Evolutionary conservation across 2,329 filamentous ascomycete genomes (phyloP), one percentile per base, ranked within the genome.

Genomic region (Stenocarpella maydis): DNA sequence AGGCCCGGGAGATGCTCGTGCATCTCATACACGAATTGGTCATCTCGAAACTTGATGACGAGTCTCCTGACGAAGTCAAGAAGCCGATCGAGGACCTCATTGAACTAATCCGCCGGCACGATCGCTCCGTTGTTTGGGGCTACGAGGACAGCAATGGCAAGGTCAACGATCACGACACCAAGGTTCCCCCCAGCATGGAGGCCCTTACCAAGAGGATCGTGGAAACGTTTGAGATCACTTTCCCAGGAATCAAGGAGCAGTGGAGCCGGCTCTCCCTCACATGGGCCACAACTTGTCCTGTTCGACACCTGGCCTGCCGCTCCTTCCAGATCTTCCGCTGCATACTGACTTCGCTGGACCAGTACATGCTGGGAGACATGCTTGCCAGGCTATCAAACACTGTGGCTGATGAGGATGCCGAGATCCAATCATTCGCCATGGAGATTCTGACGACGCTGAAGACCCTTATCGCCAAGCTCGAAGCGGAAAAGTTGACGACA

Each of bases 271-370:
- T 97, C 39, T 95, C 95, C 0, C 83, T 99, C 72, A 94, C 92
- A 14, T 99, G 96, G 96, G 97, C 96, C 12, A 98, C 96, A 0
- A 97, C 95, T 4, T 99, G 97, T 77, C 94, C 96, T 0, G 97
- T 99, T 6, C 87, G 95, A 60, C 96, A 99, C 81, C 85, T 99
- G 64, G 96, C 96, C 2, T 99, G 97, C 77, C 91, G 96, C 34
- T 99, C 97, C 0, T 98, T 99, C 80, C 97, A 99, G 77, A 92
- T 99, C 14, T 99, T 98, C 82, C 88, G 96, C 39, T 98, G 95
- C 77, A 95, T 98, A 67, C 88, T 97, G 34, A 97, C 93, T 19
- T 94, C 92, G 0, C 83, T 98, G 26, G 95, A 99, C 76, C 94
- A 97, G 74, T 86, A 90, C 69, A 99, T 98, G 95, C 87, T 99